These are phyloP conservation scores for Aspergillus sparsus DNA, from an alignment of 495 filamentous ascomycete genomes.

Conservation along the genomic window DNA sequence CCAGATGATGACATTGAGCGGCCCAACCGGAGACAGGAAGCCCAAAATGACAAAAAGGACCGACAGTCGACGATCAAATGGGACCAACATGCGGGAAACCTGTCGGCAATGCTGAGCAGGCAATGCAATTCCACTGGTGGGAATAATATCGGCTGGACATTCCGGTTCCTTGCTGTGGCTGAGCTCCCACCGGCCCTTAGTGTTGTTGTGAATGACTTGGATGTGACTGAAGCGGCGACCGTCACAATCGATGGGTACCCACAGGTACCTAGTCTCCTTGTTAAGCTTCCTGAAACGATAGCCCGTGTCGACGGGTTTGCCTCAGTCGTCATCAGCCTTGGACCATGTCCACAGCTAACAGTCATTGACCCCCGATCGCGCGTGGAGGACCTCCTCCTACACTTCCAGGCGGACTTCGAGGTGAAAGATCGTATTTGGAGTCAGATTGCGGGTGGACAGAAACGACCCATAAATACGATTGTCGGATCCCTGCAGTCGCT, in stretches of 20 bases:
- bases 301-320: too few species aligned
- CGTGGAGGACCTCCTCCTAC: constrained; percentile 37
- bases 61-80: neutral
- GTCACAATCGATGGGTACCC: neutral
- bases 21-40: neutral
- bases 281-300: neutral
- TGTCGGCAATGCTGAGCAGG: neutral
- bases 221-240: neutral
- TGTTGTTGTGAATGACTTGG: neutral
- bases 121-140: too few species aligned
- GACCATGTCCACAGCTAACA: constrained; percentile 35
- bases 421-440: constrained; percentile 44
- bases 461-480: constrained; percentile 24
- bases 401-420: constrained; percentile 44
- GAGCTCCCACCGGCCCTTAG: neutral
- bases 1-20: constrained; percentile 17
- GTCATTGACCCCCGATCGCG: constrained; percentile 28
- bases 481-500: constrained; percentile 36
- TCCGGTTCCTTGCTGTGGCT: neutral
- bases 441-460: constrained; percentile 23
- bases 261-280: neutral
- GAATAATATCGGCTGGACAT: neutral
- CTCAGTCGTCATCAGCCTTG: constrained; percentile 31
- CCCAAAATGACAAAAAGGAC: neutral
- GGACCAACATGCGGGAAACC: neutral